phyloP scores from a whole-genome alignment of 2,329 filamentous ascomycete species.

The Phaeosphaeriaceae sp. region DNA sequence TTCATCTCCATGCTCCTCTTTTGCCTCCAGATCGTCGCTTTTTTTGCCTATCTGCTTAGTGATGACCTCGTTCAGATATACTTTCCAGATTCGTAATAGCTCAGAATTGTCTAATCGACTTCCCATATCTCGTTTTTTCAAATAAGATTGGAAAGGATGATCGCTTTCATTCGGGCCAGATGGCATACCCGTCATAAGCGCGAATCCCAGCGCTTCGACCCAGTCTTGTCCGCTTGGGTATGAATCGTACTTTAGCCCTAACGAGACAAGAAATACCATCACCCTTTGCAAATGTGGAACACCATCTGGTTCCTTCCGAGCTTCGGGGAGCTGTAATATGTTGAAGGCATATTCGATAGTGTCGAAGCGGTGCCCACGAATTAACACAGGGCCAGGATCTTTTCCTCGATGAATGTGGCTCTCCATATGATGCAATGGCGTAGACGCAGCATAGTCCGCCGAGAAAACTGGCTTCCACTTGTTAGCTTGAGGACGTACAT shows the following conservation, averaged over 20 bases:
- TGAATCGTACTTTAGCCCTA: neutral
- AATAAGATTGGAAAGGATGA: constrained; percentile 1
- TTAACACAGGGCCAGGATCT: neutral
- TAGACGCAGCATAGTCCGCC: constrained; percentile 1
- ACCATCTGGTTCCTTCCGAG: neutral
- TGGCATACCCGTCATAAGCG: neutral
- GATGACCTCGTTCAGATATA: neutral
- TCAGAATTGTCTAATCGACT: neutral
- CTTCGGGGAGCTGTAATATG: neutral
- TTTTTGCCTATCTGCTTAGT: neutral
- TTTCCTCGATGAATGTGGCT: neutral
- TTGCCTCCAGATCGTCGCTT: neutral
- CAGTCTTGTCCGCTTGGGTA: constrained; percentile 1
- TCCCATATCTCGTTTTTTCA: neutral
- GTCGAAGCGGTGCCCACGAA: constrained; percentile 5
- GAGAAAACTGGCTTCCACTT: constrained; percentile 2
- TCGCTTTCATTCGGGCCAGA: neutral
- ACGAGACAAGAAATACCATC: neutral
- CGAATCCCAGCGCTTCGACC: constrained; percentile 1
- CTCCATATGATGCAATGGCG: neutral
- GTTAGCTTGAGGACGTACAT: neutral
- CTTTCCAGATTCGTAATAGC: neutral
- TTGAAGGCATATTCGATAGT: neutral
- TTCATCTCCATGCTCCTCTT: neutral
- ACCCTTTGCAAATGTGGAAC: neutral